phyloP scores from a whole-genome alignment of 805 yeast species.

The Phaffomyces antillensis region DNA sequence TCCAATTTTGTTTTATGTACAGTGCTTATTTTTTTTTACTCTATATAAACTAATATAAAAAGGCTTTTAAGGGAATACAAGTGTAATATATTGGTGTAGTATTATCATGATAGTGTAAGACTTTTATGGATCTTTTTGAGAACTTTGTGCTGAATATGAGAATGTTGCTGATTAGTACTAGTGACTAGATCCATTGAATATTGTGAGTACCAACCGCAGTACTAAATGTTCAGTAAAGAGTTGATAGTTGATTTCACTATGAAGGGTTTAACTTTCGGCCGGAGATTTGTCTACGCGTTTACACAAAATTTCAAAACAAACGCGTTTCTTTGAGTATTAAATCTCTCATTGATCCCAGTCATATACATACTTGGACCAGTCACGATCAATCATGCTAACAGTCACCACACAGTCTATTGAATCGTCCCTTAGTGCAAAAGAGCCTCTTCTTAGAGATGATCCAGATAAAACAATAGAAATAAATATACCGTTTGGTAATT shows the following conservation, averaged over 20 bases:
- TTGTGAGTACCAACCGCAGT: no score
- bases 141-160: no score
- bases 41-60: constrained; percentile 9
- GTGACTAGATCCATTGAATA: no score
- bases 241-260: no score
- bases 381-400: background rate
- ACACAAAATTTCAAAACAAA: background rate
- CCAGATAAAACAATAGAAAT: background rate
- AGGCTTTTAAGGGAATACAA: constrained; percentile 5
- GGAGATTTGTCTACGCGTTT: background rate
- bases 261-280: no score
- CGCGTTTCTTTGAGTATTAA: background rate
- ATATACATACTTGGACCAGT: no score
- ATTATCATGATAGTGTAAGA: no score
- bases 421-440: background rate
- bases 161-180: no score
- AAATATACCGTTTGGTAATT: background rate
- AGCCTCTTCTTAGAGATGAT: background rate
- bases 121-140: no score
- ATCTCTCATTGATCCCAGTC: no score
- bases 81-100: background rate
- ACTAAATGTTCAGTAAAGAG: no score
- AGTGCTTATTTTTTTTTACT: constrained; percentile 13
- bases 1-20: constrained; percentile 13
- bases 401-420: background rate